These are phyloP conservation scores for Excoecaria agallocha DNA, from an alignment of 345 rosid genomes.

Conservation along the genomic window DNA sequence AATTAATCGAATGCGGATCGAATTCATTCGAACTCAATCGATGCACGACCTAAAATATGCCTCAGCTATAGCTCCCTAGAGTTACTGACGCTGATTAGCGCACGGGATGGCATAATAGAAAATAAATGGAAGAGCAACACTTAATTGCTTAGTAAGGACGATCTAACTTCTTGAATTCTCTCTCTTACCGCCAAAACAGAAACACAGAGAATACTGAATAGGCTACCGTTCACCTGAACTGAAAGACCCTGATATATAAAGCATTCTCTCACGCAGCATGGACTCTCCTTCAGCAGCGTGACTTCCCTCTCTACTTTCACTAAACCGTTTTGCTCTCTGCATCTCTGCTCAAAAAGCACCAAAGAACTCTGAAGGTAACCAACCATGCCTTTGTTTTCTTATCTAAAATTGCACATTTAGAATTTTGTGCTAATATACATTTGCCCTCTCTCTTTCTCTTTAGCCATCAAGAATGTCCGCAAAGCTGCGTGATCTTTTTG, in stretches of 20 bases:
- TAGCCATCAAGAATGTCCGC: constrained; percentile 20
- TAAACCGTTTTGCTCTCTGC: neutral
- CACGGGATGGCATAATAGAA: neutral
- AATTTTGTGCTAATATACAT: neutral
- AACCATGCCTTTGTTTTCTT: neutral
- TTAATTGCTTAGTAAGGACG: neutral
- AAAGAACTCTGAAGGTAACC: constrained; percentile 17
- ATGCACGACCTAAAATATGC: too few relatives aligned
- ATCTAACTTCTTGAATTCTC: constrained; percentile 23
- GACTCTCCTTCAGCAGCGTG: neutral
- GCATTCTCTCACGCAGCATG: neutral
- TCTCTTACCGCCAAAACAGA: constrained; percentile 32
- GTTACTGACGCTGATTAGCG: too few relatives aligned
- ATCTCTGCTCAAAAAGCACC: neutral
- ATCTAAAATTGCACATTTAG: neutral
- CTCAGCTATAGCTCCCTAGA: neutral
- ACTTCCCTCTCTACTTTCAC: neutral
- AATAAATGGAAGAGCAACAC: neutral
- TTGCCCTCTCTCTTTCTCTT: neutral
- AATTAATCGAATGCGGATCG: too few relatives aligned
- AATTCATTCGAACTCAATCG: too few relatives aligned
- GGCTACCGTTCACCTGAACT: constrained; percentile 16
- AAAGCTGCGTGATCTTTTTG: constrained; percentile 10
- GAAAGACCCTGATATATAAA: neutral
- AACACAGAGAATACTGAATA: neutral